Conservation (phyloP, 2,329 filamentous ascomycete genomes). For the Apiospora sp. region DNA sequence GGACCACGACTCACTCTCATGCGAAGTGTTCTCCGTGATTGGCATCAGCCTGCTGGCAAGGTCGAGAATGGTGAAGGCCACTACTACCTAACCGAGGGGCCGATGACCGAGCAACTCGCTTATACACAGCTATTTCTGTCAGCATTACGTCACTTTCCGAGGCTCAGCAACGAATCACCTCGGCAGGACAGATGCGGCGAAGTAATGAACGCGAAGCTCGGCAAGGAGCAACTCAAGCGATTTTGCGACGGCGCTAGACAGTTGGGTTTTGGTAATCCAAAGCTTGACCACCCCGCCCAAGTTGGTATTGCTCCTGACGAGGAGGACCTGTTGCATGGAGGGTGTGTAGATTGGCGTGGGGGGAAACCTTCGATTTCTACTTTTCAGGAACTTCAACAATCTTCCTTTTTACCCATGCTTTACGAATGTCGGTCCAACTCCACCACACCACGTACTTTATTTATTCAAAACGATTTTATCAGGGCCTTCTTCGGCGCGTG, state of each 20-base stretch:
- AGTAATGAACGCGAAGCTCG: neutral
- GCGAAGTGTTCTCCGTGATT: conserved; percentile 6
- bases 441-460: neutral
- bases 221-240: neutral
- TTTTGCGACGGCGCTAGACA: neutral
- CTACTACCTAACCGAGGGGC: neutral
- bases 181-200: conserved; percentile 14
- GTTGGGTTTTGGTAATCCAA: conserved; percentile 13
- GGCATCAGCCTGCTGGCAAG: neutral
- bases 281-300: neutral
- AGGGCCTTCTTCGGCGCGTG: conserved; percentile 4
- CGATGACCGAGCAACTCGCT: conserved; percentile 16
- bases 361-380: conserved; percentile 11
- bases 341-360: conserved; percentile 21
- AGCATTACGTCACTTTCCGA: conserved; percentile 15
- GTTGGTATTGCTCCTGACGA: neutral
- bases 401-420: conserved; percentile 17
- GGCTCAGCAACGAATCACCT: conserved; percentile 18
- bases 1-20: conserved; percentile 9
- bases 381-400: conserved; percentile 15
- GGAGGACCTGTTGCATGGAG: neutral
- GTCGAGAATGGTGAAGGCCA: conserved; percentile 1
- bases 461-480: conserved; percentile 13
- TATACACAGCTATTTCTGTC: conserved; percentile 11
- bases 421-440: neutral